These are phyloP conservation scores for Podospora pseudocomata DNA, from an alignment of 495 filamentous ascomycete genomes.

Conservation along the genomic window DNA sequence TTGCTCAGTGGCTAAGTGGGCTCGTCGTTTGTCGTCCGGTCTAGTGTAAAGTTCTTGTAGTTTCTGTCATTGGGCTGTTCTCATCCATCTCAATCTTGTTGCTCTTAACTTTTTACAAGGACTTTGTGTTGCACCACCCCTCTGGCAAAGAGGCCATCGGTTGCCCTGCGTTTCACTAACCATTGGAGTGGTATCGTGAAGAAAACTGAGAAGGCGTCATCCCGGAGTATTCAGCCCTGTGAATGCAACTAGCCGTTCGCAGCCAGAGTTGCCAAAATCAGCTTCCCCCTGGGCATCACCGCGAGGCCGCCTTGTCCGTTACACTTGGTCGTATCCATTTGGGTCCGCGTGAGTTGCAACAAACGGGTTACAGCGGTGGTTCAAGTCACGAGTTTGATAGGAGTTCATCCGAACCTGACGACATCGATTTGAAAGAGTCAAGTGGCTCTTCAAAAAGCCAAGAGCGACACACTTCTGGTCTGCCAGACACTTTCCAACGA, in stretches of 20 bases:
- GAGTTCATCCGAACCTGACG: neutral
- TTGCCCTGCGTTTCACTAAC: neutral
- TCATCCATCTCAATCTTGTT: neutral
- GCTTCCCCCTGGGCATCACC: neutral
- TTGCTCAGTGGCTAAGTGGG: neutral
- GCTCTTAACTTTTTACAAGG: neutral
- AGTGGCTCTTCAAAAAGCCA: neutral
- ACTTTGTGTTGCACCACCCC: neutral
- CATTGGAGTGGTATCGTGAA: neutral
- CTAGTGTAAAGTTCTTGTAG: neutral
- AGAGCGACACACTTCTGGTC: neutral
- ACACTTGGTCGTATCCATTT: neutral
- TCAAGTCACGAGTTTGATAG: too few species aligned
- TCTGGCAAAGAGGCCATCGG: neutral
- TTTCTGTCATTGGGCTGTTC: neutral
- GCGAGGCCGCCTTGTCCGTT: neutral
- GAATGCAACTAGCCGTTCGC: constrained; percentile 24
- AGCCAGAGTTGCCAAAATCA: constrained; percentile 16
- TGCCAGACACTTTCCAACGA: neutral
- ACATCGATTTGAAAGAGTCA: neutral
- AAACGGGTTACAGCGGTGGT: neutral
- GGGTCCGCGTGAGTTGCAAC: too few species aligned
- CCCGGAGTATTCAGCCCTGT: constrained; percentile 17
- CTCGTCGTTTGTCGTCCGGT: neutral
- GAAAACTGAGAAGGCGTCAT: neutral